A percentile compares a stretch with the other conserved stretches of the same genome.
phyloP scores from a whole-genome alignment of 2,329 filamentous ascomycete genomes.

The Alternaria sp. region DNA sequence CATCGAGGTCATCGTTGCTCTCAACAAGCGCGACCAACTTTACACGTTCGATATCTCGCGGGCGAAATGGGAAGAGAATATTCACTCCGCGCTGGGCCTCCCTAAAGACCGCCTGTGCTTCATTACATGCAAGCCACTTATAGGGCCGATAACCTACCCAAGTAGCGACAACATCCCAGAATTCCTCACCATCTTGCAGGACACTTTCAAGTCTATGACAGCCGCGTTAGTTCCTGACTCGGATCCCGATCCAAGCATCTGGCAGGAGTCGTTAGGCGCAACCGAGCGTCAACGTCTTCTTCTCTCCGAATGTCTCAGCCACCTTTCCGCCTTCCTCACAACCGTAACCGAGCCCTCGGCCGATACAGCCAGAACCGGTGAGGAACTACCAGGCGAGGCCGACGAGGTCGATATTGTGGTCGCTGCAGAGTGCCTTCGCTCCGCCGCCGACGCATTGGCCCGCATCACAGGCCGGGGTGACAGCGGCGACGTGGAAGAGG shows the following conservation, averaged over 20 bases:
- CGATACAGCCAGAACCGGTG: conserved; percentile 3
- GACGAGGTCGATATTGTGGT: conserved; percentile 80
- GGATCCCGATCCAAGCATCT: conserved; percentile 66
- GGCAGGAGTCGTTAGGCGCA: conserved; percentile 86
- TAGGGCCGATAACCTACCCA: conserved; percentile 21
- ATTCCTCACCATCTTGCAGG: conserved; percentile 72
- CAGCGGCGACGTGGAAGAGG: conserved; percentile 89
- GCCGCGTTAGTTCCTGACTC: conserved; percentile 53
- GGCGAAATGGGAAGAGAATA: conserved; percentile 26
- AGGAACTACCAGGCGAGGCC: conserved; percentile 1
- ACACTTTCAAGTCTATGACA: conserved; percentile 74
- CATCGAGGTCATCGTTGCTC: conserved; percentile 62
- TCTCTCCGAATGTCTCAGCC: conserved; percentile 71
- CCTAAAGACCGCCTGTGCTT: conserved; percentile 58
- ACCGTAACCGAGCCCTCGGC: conserved; percentile 54
- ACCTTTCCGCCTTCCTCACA: conserved; percentile 75
- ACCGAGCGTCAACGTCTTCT: conserved; percentile 88
- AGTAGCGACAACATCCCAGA: conserved; percentile 71
- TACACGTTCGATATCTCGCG: conserved; percentile 35
- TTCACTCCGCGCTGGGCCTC: conserved; percentile 31
- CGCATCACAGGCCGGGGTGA: conserved; percentile 87
- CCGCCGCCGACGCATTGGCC: conserved; percentile 56
- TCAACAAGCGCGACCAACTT: conserved; percentile 67
- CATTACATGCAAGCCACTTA: conserved; percentile 75
- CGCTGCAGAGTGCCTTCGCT: conserved; percentile 84